Evolutionary conservation across 2,329 filamentous ascomycete species (phyloP).

Genomic region (Xylariaceae sp.): DNA sequence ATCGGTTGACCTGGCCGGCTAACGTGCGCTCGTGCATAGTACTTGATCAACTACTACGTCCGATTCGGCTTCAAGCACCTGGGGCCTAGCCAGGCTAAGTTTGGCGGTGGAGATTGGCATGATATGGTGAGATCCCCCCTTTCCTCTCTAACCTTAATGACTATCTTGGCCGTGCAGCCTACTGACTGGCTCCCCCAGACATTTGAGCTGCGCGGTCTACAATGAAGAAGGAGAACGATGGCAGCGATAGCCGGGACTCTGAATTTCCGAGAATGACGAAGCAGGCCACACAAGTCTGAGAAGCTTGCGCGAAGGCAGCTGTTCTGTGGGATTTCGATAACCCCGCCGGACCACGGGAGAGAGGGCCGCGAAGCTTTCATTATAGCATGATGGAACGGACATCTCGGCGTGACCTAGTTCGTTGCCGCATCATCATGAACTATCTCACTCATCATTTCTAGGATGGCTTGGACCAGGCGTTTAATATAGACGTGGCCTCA

Average conservation of each 20-base stretch:
- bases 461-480: background rate
- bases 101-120: slow-evolving; percentile 80
- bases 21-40: slow-evolving; percentile 40
- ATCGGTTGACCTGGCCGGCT: background rate
- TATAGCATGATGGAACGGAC: background rate
- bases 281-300: background rate
- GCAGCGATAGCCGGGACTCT: background rate
- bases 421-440: background rate
- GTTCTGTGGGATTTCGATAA: background rate
- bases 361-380: background rate
- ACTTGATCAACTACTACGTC: slow-evolving; percentile 75
- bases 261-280: background rate
- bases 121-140: slow-evolving; percentile 67
- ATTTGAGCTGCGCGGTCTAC: background rate
- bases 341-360: background rate
- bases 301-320: background rate
- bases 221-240: background rate
- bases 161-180: background rate
- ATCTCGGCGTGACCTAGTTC: background rate
- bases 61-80: slow-evolving; percentile 71
- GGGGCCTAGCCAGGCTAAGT: slow-evolving; percentile 70
- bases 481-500: background rate
- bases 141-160: background rate
- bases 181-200: background rate
- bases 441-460: too few species aligned